A percentile compares a stretch with the other conserved stretches of the same genome.
Evolutionary conservation across 1,139 yeast genomes (phyloP).

Genomic region (Geotrichum europaeum): DNA sequence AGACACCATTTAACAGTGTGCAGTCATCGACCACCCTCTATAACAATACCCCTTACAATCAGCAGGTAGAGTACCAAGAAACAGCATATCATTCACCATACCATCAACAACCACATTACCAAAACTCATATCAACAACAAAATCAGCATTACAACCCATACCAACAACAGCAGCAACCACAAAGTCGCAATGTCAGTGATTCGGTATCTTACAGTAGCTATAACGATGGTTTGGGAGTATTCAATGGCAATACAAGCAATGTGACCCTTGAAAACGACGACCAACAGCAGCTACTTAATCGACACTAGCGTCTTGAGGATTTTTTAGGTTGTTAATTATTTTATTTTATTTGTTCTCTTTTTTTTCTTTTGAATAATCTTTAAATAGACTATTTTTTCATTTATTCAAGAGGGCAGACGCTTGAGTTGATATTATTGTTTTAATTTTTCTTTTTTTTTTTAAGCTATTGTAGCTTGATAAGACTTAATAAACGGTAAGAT

Average conservation of each 20-base stretch:
- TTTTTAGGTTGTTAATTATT: not conserved
- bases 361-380: not conserved
- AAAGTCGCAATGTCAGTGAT: not conserved
- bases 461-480: no score
- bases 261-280: not conserved
- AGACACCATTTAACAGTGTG: not conserved
- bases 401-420: no score
- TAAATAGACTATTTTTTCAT: not conserved
- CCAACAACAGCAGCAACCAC: not conserved
- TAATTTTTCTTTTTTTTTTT: no score
- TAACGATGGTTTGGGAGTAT: not conserved
- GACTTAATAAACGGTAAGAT: no score
- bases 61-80: not conserved
- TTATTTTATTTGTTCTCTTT: not conserved
- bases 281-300: not conserved
- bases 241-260: not conserved
- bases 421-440: no score
- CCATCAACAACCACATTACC: not conserved
- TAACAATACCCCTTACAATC: not conserved
- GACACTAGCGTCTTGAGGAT: not conserved
- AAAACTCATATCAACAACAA: not conserved
- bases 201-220: not conserved
- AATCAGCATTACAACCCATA: not conserved
- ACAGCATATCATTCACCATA: not conserved
- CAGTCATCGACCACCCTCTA: not conserved